Evolutionary conservation across 345 rosid genomes (phyloP).

Genomic region (Aethionema arabicum): DNA sequence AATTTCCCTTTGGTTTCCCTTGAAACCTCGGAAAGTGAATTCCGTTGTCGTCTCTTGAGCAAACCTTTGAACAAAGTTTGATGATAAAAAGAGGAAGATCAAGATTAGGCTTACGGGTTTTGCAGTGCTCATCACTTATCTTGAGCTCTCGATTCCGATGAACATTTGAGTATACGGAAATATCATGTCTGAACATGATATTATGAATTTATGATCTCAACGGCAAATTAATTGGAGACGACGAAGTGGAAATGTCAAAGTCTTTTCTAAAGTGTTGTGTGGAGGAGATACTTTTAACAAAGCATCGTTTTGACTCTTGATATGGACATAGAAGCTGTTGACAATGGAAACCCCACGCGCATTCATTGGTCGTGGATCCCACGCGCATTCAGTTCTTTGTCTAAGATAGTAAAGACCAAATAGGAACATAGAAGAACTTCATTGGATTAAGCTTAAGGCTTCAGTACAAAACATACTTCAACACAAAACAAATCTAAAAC

Average conservation of each 20-base stretch:
- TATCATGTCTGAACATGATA: slow-evolving; percentile 5
- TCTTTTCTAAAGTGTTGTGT: slow-evolving; percentile 3
- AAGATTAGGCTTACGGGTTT: slow-evolving; percentile 14
- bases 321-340: too few species aligned
- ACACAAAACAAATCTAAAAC: slow-evolving; percentile 28
- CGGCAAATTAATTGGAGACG: background rate
- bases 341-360: too few species aligned
- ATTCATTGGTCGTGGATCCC: too few species aligned
- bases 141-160: slow-evolving; percentile 14
- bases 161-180: slow-evolving; percentile 4
- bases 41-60: slow-evolving; percentile 14
- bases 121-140: slow-evolving; percentile 21
- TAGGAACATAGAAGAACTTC: background rate
- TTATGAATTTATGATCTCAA: slow-evolving; percentile 12
- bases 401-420: too few species aligned
- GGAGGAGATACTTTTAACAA: too few species aligned
- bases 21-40: slow-evolving; percentile 37
- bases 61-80: background rate
- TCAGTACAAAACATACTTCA: slow-evolving; percentile 31
- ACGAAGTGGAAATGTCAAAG: slow-evolving; percentile 24
- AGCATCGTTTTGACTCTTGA: too few species aligned
- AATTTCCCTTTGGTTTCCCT: slow-evolving; percentile 25
- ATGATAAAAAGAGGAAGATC: slow-evolving; percentile 23
- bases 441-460: slow-evolving; percentile 23
- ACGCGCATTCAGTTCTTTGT: too few species aligned